Conservation (phyloP, 2,329 filamentous ascomycete genomes). For the Aspergillus piperis region DNA sequence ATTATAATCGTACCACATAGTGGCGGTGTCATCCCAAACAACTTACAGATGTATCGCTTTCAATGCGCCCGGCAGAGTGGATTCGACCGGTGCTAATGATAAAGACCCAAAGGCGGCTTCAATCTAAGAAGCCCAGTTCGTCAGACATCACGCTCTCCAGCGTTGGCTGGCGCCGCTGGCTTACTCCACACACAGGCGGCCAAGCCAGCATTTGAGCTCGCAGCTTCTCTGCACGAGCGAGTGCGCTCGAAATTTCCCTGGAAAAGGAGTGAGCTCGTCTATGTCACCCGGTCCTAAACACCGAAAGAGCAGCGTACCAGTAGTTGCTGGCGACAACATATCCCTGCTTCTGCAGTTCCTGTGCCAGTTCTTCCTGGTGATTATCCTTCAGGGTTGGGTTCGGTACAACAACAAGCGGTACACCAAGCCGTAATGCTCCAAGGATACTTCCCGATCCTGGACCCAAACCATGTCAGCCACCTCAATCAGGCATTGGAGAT, state of each 20-base stretch:
- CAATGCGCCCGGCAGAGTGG: not conserved
- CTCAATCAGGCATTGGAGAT: not conserved
- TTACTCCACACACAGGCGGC: slow-evolving; percentile 53
- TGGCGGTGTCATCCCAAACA: not conserved
- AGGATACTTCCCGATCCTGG: slow-evolving; percentile 87
- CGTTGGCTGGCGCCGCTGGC: slow-evolving; percentile 44
- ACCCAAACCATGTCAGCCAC: slow-evolving; percentile 11
- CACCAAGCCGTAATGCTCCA: slow-evolving; percentile 71
- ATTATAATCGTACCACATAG: not conserved
- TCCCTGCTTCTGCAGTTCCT: slow-evolving; percentile 70
- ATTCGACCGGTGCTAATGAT: not conserved
- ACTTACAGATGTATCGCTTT: not conserved
- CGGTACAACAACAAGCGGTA: slow-evolving; percentile 85
- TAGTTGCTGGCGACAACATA: slow-evolving; percentile 74
- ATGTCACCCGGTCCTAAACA: not conserved
- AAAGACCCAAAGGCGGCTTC: slow-evolving; percentile 11
- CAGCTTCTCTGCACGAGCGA: slow-evolving; percentile 52
- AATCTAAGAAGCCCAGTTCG: slow-evolving; percentile 60
- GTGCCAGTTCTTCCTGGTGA: slow-evolving; percentile 85
- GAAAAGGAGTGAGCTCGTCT: slow-evolving; percentile 12
- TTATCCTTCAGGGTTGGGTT: slow-evolving; percentile 82
- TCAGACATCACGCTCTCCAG: slow-evolving; percentile 57
- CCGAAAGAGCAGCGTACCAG: slow-evolving; percentile 52
- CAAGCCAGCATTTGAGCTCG: slow-evolving; percentile 47
- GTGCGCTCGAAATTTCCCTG: slow-evolving; percentile 51